A percentile compares a stretch with the other conserved stretches of the same genome.
These are phyloP conservation scores for Oryza australiensis DNA, from an alignment of 176 grass and related monocot species.

Conservation along the genomic window DNA sequence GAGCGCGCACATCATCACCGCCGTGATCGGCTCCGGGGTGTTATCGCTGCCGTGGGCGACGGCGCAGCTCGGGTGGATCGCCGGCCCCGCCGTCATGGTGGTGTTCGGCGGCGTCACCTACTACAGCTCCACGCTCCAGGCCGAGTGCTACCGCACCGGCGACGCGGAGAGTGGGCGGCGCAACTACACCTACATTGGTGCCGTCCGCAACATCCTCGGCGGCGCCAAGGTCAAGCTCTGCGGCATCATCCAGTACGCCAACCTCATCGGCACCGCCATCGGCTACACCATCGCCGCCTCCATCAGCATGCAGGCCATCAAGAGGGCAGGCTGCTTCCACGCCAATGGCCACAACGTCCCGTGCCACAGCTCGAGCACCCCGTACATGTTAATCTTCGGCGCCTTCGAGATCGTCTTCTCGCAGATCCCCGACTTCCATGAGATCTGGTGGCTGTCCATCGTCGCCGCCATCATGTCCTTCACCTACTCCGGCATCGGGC, in stretches of 20 bases:
- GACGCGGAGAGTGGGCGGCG: constrained; percentile 35
- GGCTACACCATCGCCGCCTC: constrained; percentile 54
- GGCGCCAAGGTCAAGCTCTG: constrained; percentile 40
- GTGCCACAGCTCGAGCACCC: constrained; percentile 42
- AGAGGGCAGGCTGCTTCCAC: constrained; percentile 42
- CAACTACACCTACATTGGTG: constrained; percentile 71
- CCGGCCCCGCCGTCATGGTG: constrained; percentile 49
- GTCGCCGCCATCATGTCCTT: constrained; percentile 65
- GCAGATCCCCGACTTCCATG: constrained; percentile 54
- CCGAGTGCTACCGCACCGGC: constrained; percentile 64
- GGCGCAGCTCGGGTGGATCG: constrained; percentile 63
- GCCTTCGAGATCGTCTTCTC: constrained; percentile 45
- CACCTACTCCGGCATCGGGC: constrained; percentile 49
- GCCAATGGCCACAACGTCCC: constrained; percentile 22
- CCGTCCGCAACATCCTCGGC: constrained; percentile 59
- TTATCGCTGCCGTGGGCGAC: constrained; percentile 59
- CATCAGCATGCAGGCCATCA: constrained; percentile 58
- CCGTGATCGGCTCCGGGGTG: constrained; percentile 65
- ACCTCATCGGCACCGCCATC: constrained; percentile 54
- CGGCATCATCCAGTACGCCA: constrained; percentile 49
- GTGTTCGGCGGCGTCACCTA: constrained; percentile 54
- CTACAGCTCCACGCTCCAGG: constrained; percentile 56
- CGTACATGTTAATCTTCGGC: constrained; percentile 54
- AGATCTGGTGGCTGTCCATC: constrained; percentile 73
- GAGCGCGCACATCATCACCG: constrained; percentile 56